A percentile compares a stretch with the other conserved stretches of the same genome.
These are phyloP conservation scores for Fusarium brachygibbosum DNA, from an alignment of 2,329 filamentous ascomycete genomes.

Conservation along the genomic window DNA sequence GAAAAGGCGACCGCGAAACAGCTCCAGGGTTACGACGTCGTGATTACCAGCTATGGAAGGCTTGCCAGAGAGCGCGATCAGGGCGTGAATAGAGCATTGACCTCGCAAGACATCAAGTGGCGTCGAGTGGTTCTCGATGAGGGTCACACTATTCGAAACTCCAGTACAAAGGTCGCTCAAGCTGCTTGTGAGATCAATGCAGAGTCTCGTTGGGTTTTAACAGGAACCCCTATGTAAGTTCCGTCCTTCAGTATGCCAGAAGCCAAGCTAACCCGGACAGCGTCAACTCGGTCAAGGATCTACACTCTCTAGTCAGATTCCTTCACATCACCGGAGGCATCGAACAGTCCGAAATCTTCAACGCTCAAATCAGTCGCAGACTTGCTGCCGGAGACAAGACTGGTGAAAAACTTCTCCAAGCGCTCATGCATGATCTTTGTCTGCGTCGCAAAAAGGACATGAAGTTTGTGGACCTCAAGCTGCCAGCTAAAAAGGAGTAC, in stretches of 20 bases:
- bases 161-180: conserved; percentile 77
- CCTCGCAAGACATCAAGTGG: conserved; percentile 69
- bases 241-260: too few relatives aligned
- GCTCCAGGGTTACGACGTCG: conserved; percentile 77
- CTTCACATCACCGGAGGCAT: conserved; percentile 81
- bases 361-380: conserved; percentile 71
- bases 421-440: conserved; percentile 84
- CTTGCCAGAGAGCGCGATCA: conserved; percentile 74
- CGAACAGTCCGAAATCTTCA: conserved; percentile 80
- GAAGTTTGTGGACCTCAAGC: conserved; percentile 84
- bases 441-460: conserved; percentile 88
- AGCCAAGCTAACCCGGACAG: conserved; percentile 54
- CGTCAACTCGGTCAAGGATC: conserved; percentile 83
- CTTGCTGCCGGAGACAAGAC: conserved; percentile 69
- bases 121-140: conserved; percentile 85
- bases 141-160: conserved; percentile 85
- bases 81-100: conserved; percentile 58
- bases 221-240: conserved; percentile 81
- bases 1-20: conserved; percentile 69
- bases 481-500: conserved; percentile 83
- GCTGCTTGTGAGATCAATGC: conserved; percentile 77
- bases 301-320: conserved; percentile 85
- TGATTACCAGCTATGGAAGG: conserved; percentile 88
- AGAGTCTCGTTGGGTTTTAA: conserved; percentile 82
- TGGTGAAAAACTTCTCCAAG: conserved; percentile 76